Evolutionary conservation across 345 rosid species (phyloP).

Genomic region (Aegle marmelos): DNA sequence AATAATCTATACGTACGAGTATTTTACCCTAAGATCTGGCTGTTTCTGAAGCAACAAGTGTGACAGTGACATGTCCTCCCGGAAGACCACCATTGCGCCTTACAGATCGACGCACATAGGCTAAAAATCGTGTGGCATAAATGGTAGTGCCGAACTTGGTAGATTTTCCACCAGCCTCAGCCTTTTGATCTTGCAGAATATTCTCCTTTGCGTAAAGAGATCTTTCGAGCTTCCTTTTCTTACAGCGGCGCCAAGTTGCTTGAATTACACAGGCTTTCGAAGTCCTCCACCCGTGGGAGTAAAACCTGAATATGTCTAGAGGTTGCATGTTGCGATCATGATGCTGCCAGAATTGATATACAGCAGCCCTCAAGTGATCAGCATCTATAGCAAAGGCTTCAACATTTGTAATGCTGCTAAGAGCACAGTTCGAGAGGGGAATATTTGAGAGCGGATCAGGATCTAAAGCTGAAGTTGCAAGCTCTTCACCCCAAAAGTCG

Average conservation of each 20-base stretch:
- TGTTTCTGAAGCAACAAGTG: too few species aligned
- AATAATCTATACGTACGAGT: too few species aligned
- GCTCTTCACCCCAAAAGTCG: too few species aligned
- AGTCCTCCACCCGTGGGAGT: conserved; percentile 42
- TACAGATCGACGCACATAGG: not conserved
- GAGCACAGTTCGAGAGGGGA: not conserved
- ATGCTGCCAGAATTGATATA: not conserved
- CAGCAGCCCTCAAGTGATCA: not conserved
- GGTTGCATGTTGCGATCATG: not conserved
- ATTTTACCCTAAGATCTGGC: too few species aligned
- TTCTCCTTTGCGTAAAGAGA: not conserved
- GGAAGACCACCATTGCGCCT: not conserved
- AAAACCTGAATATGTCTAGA: conserved; percentile 25
- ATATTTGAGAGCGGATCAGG: not conserved
- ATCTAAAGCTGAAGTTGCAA: not conserved
- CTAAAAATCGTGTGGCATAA: not conserved
- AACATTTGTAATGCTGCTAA: not conserved
- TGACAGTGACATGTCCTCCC: not conserved
- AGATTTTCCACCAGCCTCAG: not conserved
- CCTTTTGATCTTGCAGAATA: not conserved
- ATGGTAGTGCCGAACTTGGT: not conserved
- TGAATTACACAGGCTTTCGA: conserved; percentile 5
- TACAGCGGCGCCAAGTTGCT: not conserved
- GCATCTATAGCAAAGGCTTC: conserved; percentile 13
- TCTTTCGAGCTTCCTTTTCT: not conserved